Evolutionary conservation across 257 asterid species (phyloP).

Genomic region (Solanum paucissectum): DNA sequence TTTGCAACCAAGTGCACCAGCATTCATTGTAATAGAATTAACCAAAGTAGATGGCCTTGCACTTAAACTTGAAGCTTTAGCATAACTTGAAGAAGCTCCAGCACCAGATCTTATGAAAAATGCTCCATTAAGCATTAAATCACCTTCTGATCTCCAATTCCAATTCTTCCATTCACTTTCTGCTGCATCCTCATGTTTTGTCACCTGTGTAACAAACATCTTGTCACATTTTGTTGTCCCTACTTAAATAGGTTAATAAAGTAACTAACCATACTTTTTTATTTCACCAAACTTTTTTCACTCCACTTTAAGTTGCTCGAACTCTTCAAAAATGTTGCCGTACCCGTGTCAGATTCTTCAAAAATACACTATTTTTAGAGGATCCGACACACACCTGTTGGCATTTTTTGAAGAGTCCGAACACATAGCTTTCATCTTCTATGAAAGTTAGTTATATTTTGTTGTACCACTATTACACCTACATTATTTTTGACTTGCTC

Average conservation of each 20-base stretch:
- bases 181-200: constrained; percentile 67
- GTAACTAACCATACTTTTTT: not conserved
- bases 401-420: too few species aligned
- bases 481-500: not conserved
- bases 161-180: constrained; percentile 60
- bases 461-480: not conserved
- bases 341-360: too few species aligned
- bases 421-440: not conserved
- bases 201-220: constrained; percentile 27
- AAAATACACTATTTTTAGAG: too few species aligned
- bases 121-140: constrained; percentile 78
- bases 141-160: constrained; percentile 91
- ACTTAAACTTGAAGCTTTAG: constrained; percentile 88
- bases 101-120: constrained; percentile 69
- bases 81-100: constrained; percentile 70
- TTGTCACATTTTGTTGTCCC: not conserved
- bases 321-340: too few species aligned
- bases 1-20: constrained; percentile 62
- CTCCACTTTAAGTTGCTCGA: not conserved
- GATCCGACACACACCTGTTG: too few species aligned
- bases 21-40: constrained; percentile 39
- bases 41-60: constrained; percentile 70
- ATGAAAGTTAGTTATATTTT: not conserved
- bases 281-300: not conserved
- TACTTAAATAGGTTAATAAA: not conserved